Conservation (phyloP, 352 stramenopile species). For the Globisporangium echinulatum region DNA sequence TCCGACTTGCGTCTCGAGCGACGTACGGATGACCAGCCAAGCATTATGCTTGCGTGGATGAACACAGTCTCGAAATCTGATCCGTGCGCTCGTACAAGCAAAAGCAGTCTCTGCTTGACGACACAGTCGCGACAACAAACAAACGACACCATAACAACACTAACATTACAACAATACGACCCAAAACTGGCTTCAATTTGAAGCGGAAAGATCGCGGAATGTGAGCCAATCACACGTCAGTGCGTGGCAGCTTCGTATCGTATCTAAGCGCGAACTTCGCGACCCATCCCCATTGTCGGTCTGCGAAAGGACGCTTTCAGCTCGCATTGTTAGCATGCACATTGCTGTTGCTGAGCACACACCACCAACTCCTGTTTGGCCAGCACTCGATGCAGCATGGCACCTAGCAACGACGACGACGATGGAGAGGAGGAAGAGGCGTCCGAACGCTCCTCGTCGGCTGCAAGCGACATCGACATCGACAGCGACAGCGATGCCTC, state of each 20-base stretch:
- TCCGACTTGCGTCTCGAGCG: too few relatives aligned
- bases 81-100: neutral
- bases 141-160: neutral
- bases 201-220: constrained; percentile 16
- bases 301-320: neutral
- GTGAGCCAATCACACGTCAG: constrained; percentile 5
- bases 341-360: too few relatives aligned
- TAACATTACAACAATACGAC: neutral
- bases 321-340: too few relatives aligned
- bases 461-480: neutral
- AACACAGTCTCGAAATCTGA: too few relatives aligned
- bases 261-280: too few relatives aligned
- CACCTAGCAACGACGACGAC: constrained; percentile 2
- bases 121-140: neutral
- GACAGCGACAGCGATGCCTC: constrained; percentile 7
- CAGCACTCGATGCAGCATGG: constrained; percentile 2
- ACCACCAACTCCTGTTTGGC: too few relatives aligned
- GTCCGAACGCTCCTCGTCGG: neutral
- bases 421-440: constrained; percentile 17
- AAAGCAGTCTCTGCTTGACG: neutral
- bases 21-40: too few relatives aligned
- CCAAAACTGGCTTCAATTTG: constrained; percentile 8
- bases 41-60: too few relatives aligned
- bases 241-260: constrained; percentile 1
- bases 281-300: too few relatives aligned